Percentiles rank a stretch among this genome's conserved stretches.
Conservation (phyloP, 1,284 basidiomycete species). For the Trichosporon asahii region DNA sequence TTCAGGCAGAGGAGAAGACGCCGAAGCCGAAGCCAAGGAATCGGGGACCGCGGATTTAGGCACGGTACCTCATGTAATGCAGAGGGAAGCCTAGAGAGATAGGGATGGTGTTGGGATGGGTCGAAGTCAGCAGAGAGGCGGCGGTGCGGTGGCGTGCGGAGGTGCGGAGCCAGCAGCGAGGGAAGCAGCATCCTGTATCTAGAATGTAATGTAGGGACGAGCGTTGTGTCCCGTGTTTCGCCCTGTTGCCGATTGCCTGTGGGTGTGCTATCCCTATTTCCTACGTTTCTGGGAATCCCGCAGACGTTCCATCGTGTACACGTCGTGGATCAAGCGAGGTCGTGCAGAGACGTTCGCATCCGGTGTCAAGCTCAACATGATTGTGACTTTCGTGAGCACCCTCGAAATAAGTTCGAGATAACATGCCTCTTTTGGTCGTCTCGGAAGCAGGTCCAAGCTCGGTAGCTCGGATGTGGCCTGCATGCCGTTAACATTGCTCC, state of each 20-base stretch:
- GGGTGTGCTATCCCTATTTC: not conserved
- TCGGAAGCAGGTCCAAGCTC: not conserved
- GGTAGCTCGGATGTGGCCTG: not conserved
- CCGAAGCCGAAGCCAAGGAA: not conserved
- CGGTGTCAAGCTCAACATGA: too few relatives aligned
- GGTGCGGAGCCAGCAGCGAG: not conserved
- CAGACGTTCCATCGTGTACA: not conserved
- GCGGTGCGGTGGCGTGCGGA: not conserved
- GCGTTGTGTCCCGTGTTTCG: not conserved
- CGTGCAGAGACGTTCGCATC: too few relatives aligned
- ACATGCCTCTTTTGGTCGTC: not conserved
- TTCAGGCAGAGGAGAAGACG: not conserved
- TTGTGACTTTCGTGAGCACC: not conserved
- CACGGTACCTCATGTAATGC: not conserved
- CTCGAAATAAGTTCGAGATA: not conserved
- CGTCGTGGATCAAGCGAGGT: not conserved
- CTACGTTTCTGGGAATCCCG: not conserved
- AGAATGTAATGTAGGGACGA: slow-evolving; percentile 4
- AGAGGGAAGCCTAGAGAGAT: not conserved
- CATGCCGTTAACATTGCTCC: not conserved
- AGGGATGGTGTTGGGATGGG: not conserved
- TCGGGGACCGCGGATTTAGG: not conserved
- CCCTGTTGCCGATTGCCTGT: not conserved
- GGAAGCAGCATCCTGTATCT: not conserved
- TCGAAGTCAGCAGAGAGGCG: not conserved